These are phyloP conservation scores for Cylindrotheca closterium DNA, from an alignment of 108 stramenopile species.

Conservation along the genomic window DNA sequence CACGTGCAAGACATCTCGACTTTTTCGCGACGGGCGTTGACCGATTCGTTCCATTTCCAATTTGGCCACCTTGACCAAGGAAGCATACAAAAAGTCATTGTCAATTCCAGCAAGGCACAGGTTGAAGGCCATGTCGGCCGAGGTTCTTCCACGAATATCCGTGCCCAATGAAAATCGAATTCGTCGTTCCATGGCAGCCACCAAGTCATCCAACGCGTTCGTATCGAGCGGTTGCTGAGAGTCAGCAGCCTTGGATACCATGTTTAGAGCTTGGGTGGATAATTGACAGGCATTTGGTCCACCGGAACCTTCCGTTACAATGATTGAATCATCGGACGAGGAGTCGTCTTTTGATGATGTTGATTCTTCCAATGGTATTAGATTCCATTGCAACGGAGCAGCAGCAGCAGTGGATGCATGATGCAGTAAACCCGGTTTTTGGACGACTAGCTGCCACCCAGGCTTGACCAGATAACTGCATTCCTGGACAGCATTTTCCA, in stretches of 20 bases:
- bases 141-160: slow-evolving; percentile 65
- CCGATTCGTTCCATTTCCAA: slow-evolving; percentile 68
- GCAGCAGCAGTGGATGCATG: neutral
- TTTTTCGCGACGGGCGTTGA: slow-evolving; percentile 48
- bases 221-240: neutral
- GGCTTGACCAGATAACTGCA: slow-evolving; percentile 11
- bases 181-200: neutral
- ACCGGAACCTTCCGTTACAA: neutral
- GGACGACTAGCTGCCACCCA: slow-evolving; percentile 3
- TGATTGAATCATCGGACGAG: neutral
- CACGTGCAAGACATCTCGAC: slow-evolving; percentile 63
- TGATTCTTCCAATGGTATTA: no score
- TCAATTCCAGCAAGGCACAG: slow-evolving; percentile 65
- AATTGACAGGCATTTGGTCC: neutral
- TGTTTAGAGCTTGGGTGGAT: neutral
- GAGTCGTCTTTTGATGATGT: no score
- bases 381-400: neutral
- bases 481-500: neutral
- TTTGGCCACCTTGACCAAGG: slow-evolving; percentile 38
- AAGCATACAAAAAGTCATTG: slow-evolving; percentile 32
- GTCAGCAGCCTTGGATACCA: slow-evolving; percentile 5
- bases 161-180: slow-evolving; percentile 1
- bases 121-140: slow-evolving; percentile 81
- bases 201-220: neutral
- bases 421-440: neutral